phyloP scores from a whole-genome alignment of 1,284 basidiomycete genomes.

The Papiliotrema nemorosa region DNA sequence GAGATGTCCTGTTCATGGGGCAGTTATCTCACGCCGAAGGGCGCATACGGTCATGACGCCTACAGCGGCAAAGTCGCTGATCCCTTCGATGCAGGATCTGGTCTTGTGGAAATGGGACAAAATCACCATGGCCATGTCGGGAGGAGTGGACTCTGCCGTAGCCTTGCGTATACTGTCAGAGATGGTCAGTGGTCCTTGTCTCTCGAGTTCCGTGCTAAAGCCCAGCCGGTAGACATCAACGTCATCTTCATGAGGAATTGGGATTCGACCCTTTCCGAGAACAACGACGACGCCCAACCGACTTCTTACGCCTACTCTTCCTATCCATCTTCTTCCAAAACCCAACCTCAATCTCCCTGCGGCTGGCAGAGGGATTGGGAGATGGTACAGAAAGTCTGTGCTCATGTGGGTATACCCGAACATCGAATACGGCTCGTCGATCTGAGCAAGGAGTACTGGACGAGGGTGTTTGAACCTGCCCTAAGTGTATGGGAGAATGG shows the following conservation, averaged over 20 bases:
- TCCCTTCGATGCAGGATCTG: conserved; percentile 14
- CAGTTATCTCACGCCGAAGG: background rate
- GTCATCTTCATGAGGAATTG: conserved; percentile 97
- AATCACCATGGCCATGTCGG: conserved; percentile 92
- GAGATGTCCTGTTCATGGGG: background rate
- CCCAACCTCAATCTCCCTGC: conserved; percentile 67
- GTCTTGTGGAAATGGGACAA: conserved; percentile 10
- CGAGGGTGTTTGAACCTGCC: conserved; percentile 78
- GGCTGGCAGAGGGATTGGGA: conserved; percentile 96
- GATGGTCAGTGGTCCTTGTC: conserved; percentile 52
- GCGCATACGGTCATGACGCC: conserved; percentile 1
- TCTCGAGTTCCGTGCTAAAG: conserved; percentile 4
- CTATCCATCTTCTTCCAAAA: conserved; percentile 27
- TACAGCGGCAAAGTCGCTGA: conserved; percentile 6
- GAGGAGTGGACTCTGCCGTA: conserved; percentile 92
- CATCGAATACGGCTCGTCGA: conserved; percentile 65
- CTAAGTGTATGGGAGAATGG: conserved; percentile 71
- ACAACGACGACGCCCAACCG: background rate
- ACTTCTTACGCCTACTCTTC: conserved; percentile 43
- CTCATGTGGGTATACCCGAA: conserved; percentile 59
- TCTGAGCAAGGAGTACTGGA: conserved; percentile 82
- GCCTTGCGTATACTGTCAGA: conserved; percentile 69
- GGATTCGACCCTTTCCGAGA: conserved; percentile 54
- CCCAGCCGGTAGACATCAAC: conserved; percentile 70
- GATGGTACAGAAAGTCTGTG: conserved; percentile 78